Percentiles rank a stretch among this genome's conserved stretches.
Conservation (phyloP, 345 rosid species). For the Euphorbia peplus region DNA sequence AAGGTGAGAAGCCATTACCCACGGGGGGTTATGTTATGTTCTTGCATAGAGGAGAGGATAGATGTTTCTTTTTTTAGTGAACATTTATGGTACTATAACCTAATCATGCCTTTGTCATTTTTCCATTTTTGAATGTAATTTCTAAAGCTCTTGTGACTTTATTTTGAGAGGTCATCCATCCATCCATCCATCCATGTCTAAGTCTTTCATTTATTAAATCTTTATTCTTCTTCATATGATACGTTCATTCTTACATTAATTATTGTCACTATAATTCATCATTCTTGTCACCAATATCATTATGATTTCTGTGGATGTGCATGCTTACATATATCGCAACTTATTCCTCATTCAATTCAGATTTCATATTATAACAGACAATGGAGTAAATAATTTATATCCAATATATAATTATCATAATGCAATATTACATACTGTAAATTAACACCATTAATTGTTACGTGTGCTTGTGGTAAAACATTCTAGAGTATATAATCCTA, state of each 20-base stretch:
- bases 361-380: neutral
- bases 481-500: no score
- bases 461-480: no score
- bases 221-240: neutral
- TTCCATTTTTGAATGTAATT: constrained; percentile 15
- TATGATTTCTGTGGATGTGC: neutral
- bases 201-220: neutral
- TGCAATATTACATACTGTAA: no score
- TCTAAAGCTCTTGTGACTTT: constrained; percentile 6
- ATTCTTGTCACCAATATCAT: neutral
- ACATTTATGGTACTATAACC: constrained; percentile 1
- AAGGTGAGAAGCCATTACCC: neutral
- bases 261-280: neutral
- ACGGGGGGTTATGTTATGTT: constrained; percentile 9
- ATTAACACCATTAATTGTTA: no score
- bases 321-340: neutral
- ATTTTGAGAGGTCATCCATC: neutral
- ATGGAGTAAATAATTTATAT: neutral
- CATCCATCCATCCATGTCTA: no score
- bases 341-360: neutral
- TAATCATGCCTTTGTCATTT: constrained; percentile 16
- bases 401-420: no score
- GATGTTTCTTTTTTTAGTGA: constrained; percentile 8
- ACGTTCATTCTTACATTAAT: neutral
- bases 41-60: constrained; percentile 11